A percentile compares a stretch with the other conserved stretches of the same genome.
Evolutionary conservation across 1,139 yeast species (phyloP).

Genomic region (Sugiyamaella pinicola): DNA sequence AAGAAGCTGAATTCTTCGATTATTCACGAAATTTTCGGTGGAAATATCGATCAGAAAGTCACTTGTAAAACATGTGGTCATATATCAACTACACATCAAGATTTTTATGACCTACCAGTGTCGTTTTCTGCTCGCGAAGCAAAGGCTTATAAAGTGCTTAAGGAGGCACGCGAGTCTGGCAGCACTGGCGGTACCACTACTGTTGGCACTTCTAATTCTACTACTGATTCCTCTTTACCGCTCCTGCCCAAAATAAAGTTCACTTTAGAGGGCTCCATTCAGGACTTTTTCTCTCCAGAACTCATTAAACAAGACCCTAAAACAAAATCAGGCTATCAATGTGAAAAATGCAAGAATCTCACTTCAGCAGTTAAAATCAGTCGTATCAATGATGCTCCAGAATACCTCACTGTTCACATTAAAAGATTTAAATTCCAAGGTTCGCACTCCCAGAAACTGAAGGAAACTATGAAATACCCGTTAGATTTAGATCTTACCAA

Average conservation of each 20-base stretch:
- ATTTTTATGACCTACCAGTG: slow-evolving; percentile 86
- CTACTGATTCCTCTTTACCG: not conserved
- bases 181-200: not conserved
- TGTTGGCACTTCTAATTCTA: not conserved
- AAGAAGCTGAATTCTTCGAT: slow-evolving; percentile 77
- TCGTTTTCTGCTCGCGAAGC: slow-evolving; percentile 44
- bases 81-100: slow-evolving; percentile 88
- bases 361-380: slow-evolving; percentile 79
- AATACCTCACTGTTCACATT: slow-evolving; percentile 80
- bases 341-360: slow-evolving; percentile 80
- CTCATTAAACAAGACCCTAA: slow-evolving; percentile 61
- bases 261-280: slow-evolving; percentile 71
- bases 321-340: slow-evolving; percentile 63
- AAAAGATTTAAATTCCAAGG: slow-evolving; percentile 83
- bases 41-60: slow-evolving; percentile 78
- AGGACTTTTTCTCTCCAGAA: slow-evolving; percentile 82
- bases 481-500: slow-evolving; percentile 70
- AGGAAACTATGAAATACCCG: slow-evolving; percentile 82
- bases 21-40: slow-evolving; percentile 92
- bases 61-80: slow-evolving; percentile 79
- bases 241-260: slow-evolving; percentile 9
- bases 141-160: slow-evolving; percentile 42
- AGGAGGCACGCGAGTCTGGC: slow-evolving; percentile 13
- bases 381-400: slow-evolving; percentile 80
- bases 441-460: slow-evolving; percentile 72